Conservation (phyloP, 805 yeast genomes). For the Ogataea chonburiensis region DNA sequence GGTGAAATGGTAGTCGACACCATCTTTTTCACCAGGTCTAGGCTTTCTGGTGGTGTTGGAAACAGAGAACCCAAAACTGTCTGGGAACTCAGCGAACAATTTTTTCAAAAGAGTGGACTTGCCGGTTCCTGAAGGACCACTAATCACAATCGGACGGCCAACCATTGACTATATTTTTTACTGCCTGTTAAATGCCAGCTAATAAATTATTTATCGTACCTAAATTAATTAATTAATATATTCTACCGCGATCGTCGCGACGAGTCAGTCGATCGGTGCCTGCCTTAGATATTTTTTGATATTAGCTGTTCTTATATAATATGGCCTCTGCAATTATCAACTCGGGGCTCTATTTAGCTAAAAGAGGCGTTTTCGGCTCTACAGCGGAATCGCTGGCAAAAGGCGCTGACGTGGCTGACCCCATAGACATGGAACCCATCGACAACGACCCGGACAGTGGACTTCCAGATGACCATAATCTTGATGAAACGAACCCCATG, state of each 20-base stretch:
- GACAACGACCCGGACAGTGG: conserved; percentile 41
- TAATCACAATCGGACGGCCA: conserved; percentile 84
- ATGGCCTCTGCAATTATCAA: conserved; percentile 26
- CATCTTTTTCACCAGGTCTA: conserved; percentile 86
- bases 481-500: conserved; percentile 73
- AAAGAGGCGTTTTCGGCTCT: conserved; percentile 26
- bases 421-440: conserved; percentile 37
- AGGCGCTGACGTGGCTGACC: conserved; percentile 26
- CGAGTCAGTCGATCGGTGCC: not conserved
- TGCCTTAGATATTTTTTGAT: conserved; percentile 4
- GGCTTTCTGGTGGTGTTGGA: conserved; percentile 92
- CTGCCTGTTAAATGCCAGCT: conserved; percentile 7
- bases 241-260: conserved; percentile 4
- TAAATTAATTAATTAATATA: conserved; percentile 1
- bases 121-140: conserved; percentile 98
- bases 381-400: conserved; percentile 20
- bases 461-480: conserved; percentile 48
- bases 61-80: conserved; percentile 87
- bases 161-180: conserved; percentile 15
- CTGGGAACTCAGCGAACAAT: conserved; percentile 87
- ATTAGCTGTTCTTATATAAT: conserved; percentile 11
- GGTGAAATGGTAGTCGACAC: conserved; percentile 85
- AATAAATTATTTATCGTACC: conserved; percentile 5
- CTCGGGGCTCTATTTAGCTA: conserved; percentile 23
- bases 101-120: conserved; percentile 91